Conservation (phyloP, 2,329 filamentous ascomycete species). For the Fusarium scirpi region DNA sequence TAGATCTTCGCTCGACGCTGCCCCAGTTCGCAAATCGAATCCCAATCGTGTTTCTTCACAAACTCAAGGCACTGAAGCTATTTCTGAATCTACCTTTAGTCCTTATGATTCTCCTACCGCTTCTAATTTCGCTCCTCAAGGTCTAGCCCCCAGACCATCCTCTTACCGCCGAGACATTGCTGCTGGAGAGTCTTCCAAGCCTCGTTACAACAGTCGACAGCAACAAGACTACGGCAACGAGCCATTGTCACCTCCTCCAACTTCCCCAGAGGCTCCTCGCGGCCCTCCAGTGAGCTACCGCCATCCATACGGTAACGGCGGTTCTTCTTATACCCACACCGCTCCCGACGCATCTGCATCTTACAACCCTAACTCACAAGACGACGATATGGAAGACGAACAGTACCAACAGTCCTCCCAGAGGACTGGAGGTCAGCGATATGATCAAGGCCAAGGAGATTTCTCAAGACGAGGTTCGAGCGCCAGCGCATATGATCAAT, state of each 20-base stretch:
- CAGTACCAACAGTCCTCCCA: constrained; percentile 43
- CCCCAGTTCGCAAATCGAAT: constrained; percentile 60
- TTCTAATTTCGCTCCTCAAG: constrained; percentile 63
- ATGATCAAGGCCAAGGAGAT: constrained; percentile 38
- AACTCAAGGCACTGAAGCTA: constrained; percentile 66
- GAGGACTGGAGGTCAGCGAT: constrained; percentile 35
- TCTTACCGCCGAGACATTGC: constrained; percentile 65
- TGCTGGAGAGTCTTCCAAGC: constrained; percentile 56
- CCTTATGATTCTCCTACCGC: constrained; percentile 67
- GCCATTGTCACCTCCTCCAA: constrained; percentile 56
- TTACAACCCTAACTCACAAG: constrained; percentile 24
- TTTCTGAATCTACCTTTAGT: constrained; percentile 69
- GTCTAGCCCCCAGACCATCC: constrained; percentile 70
- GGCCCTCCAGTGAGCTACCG: constrained; percentile 69
- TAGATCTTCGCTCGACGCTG: constrained; percentile 51
- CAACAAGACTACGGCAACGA: constrained; percentile 56
- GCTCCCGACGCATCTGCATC: constrained; percentile 25
- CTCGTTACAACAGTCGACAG: constrained; percentile 53
- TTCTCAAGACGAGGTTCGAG: constrained; percentile 42
- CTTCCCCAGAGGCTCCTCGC: constrained; percentile 71
- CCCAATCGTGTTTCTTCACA: constrained; percentile 67
- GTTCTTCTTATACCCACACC: constrained; percentile 43
- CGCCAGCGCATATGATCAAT: constrained; percentile 36
- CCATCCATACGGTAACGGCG: constrained; percentile 56
- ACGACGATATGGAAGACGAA: constrained; percentile 47